A percentile compares a stretch with the other conserved stretches of the same genome.
Evolutionary conservation across 179 eudicot species (phyloP).

Genomic region (Pouteria campechiana): DNA sequence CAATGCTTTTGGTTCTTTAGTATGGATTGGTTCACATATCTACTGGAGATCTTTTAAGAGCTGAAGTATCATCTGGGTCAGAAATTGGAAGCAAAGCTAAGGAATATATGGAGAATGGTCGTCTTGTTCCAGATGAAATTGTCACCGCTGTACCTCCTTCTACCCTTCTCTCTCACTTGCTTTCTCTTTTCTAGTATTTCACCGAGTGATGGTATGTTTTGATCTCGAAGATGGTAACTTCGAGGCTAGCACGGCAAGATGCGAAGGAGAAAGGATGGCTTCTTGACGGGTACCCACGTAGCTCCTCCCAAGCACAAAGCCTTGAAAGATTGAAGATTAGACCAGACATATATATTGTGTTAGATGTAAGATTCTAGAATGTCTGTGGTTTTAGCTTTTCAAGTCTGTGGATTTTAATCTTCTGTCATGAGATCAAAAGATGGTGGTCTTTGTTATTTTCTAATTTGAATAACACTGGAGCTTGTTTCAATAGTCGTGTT

Average conservation of each 20-base stretch:
- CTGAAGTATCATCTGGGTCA: conserved; percentile 82
- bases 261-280: conserved; percentile 92
- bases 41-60: conserved; percentile 88
- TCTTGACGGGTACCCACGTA: conserved; percentile 91
- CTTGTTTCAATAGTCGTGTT: no score
- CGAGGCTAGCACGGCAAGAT: conserved; percentile 61
- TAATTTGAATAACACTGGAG: no score
- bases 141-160: conserved; percentile 61
- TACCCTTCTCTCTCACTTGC: background rate
- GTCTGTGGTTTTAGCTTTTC: no score
- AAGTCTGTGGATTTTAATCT: no score
- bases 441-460: no score
- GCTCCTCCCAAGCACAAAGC: conserved; percentile 70
- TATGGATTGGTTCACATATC: conserved; percentile 91
- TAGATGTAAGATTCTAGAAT: conserved; percentile 45
- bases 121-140: conserved; percentile 85
- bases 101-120: conserved; percentile 74
- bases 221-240: conserved; percentile 61
- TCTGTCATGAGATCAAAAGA: no score
- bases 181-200: background rate
- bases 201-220: conserved; percentile 2
- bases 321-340: conserved; percentile 63
- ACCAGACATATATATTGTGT: conserved; percentile 70
- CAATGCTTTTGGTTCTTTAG: conserved; percentile 26
- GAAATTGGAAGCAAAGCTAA: conserved; percentile 89